Percentiles rank a stretch among this genome's conserved stretches.
Evolutionary conservation across 805 yeast species (phyloP).

Genomic region (Hanseniaspora mollemarum): DNA sequence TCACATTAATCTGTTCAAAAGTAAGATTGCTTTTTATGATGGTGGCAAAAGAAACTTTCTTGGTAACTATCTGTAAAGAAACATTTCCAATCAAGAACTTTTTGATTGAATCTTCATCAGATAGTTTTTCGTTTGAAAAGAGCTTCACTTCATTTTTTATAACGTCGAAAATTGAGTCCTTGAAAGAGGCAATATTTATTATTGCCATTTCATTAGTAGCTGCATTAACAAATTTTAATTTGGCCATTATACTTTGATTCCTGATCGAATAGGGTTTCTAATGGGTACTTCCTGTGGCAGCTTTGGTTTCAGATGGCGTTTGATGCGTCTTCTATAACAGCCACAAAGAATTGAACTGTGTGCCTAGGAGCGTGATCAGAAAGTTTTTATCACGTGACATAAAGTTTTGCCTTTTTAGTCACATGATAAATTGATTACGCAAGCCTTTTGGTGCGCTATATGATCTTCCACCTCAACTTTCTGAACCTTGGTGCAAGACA

Average conservation of each 20-base stretch:
- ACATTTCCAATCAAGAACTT: constrained; percentile 4
- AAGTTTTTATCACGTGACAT: not conserved
- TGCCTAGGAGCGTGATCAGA: no score
- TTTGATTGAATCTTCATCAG: constrained; percentile 6
- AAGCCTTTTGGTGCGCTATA: no score
- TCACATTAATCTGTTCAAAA: constrained; percentile 7
- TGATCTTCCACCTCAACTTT: no score
- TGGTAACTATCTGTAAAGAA: constrained; percentile 5
- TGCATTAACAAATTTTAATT: constrained; percentile 6
- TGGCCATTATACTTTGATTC: constrained; percentile 7
- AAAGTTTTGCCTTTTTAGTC: not conserved
- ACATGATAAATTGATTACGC: no score
- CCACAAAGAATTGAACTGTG: no score
- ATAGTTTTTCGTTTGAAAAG: not conserved
- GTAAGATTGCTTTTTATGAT: not conserved
- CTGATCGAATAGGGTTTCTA: no score
- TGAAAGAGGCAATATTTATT: constrained; percentile 3
- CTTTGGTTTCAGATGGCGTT: no score
- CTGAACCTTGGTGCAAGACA: no score
- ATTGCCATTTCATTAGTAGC: constrained; percentile 3
- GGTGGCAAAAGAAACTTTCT: constrained; percentile 1
- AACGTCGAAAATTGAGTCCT: not conserved
- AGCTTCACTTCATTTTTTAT: not conserved
- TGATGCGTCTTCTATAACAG: no score
- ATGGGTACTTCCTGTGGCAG: no score